Conservation (phyloP, 2,329 filamentous ascomycete species). For the Aspergillus intermedius region DNA sequence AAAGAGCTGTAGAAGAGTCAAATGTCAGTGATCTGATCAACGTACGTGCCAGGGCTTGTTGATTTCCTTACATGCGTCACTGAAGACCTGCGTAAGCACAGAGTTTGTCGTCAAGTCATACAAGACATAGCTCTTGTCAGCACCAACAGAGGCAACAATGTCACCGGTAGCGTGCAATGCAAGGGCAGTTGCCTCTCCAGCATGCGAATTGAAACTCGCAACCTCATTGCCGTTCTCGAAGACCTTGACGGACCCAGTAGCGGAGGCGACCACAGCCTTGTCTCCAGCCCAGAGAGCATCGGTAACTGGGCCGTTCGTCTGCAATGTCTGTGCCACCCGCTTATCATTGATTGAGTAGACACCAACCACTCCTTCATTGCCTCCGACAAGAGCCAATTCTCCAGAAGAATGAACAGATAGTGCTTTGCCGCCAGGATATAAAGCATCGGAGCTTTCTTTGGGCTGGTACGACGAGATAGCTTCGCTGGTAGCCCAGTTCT, state of each 20-base stretch:
- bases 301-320: slow-evolving; percentile 61
- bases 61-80: slow-evolving; percentile 62
- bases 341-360: slow-evolving; percentile 73
- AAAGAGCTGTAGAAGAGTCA: slow-evolving; percentile 52
- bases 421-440: slow-evolving; percentile 54
- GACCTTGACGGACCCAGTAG: slow-evolving; percentile 71
- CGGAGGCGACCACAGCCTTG: slow-evolving; percentile 65
- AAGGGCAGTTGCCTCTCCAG: slow-evolving; percentile 70
- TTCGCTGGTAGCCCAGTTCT: slow-evolving; percentile 75
- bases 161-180: slow-evolving; percentile 76
- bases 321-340: slow-evolving; percentile 63
- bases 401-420: slow-evolving; percentile 55
- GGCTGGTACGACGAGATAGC: slow-evolving; percentile 57
- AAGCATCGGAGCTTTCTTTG: slow-evolving; percentile 47
- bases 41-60: background rate
- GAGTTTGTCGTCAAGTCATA: slow-evolving; percentile 68
- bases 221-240: slow-evolving; percentile 66
- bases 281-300: slow-evolving; percentile 53
- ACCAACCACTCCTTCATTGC: slow-evolving; percentile 66
- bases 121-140: slow-evolving; percentile 86
- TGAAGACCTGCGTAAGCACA: slow-evolving; percentile 70
- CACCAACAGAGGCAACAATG: slow-evolving; percentile 78
- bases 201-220: slow-evolving; percentile 70
- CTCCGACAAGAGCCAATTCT: slow-evolving; percentile 66
- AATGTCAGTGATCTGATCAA: slow-evolving; percentile 1